Conservation (phyloP, 2,329 filamentous ascomycete genomes). For the Sordariomycetes sp. region DNA sequence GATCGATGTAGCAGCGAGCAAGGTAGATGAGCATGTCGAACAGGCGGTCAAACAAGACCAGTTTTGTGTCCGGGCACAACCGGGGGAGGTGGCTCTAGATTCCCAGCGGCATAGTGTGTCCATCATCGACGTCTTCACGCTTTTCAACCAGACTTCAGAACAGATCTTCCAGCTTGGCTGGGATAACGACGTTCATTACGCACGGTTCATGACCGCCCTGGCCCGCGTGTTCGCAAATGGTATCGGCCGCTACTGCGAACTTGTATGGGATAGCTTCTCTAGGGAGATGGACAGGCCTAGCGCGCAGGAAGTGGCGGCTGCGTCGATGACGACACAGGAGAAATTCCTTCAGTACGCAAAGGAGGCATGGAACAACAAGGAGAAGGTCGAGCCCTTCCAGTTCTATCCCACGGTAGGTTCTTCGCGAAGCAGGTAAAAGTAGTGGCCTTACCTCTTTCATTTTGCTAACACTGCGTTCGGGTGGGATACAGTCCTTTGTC, state of each 20-base stretch:
- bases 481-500: slow-evolving; percentile 68
- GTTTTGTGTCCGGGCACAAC: slow-evolving; percentile 62
- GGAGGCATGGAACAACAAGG: slow-evolving; percentile 82
- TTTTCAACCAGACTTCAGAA: slow-evolving; percentile 85
- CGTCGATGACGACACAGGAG: slow-evolving; percentile 72
- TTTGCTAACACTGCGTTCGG: not conserved
- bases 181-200: slow-evolving; percentile 87
- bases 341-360: slow-evolving; percentile 89
- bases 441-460: not conserved
- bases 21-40: slow-evolving; percentile 73
- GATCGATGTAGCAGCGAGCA: slow-evolving; percentile 70
- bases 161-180: slow-evolving; percentile 78
- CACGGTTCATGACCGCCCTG: slow-evolving; percentile 91
- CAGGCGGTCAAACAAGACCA: slow-evolving; percentile 82
- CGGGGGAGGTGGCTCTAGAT: slow-evolving; percentile 53
- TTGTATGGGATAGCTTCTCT: slow-evolving; percentile 72
- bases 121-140: slow-evolving; percentile 82
- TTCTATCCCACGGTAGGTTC: slow-evolving; percentile 74
- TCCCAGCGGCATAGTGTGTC: slow-evolving; percentile 86
- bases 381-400: slow-evolving; percentile 91
- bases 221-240: slow-evolving; percentile 74
- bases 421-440: not conserved
- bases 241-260: slow-evolving; percentile 80
- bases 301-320: slow-evolving; percentile 70
- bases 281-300: slow-evolving; percentile 89